These are phyloP conservation scores for Pseudogymnoascus sp. DNA, from an alignment of 2,329 filamentous ascomycete species.

Conservation along the genomic window DNA sequence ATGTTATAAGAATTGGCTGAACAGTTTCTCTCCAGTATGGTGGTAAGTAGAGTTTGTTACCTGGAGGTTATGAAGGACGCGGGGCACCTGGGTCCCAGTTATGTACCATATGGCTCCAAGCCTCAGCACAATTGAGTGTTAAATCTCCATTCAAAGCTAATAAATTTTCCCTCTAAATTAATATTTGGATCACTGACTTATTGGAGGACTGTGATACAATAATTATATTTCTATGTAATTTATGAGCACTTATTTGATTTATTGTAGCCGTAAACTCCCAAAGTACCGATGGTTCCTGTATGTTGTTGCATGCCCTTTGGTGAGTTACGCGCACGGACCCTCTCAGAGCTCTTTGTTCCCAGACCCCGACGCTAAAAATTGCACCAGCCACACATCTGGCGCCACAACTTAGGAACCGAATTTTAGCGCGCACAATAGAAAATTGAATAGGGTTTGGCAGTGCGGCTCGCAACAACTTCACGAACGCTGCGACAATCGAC, in stretches of 20 bases:
- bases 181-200: not conserved
- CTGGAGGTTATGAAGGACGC: conserved; percentile 5
- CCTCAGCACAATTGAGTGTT: not conserved
- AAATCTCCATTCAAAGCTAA: not conserved
- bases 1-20: not conserved
- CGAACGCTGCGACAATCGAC: conserved; percentile 10
- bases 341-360: not conserved
- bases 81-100: not conserved
- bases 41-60: not conserved
- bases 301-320: not conserved
- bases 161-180: not conserved
- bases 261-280: not conserved
- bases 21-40: not conserved
- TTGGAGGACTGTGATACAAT: not conserved
- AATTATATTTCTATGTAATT: not conserved
- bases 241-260: not conserved
- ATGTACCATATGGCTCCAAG: not conserved
- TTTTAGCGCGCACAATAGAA: conserved; percentile 11
- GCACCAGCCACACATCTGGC: conserved; percentile 6
- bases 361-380: not conserved
- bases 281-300: not conserved
- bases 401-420: conserved; percentile 10
- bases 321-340: not conserved
- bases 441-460: conserved; percentile 8
- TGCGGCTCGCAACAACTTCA: conserved; percentile 10